Evolutionary conservation across 176 grass and related monocot species (phyloP), one percentile per base, ranked within the genome.

Genomic region (Oryza glumipatula): DNA sequence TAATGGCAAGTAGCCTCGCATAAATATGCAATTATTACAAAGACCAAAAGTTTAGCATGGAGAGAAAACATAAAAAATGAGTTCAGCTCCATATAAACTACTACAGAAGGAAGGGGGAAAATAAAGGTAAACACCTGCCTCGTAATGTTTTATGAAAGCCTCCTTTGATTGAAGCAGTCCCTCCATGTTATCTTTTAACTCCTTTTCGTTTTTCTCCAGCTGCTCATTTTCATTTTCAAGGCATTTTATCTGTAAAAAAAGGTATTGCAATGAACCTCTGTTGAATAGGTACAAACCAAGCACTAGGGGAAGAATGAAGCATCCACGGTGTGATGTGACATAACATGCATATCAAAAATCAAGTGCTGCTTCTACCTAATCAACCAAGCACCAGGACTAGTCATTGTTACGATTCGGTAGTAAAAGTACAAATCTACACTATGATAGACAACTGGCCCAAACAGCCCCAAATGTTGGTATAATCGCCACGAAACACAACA

Each of bases 211-310:
- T 71, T 69, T 84, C 26, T 84, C 82, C 49, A 94, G 88, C 56
- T 88, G 82, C 32, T 93, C 90, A 51, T 93, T 97, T 80, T 94
- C 92, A 26, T 83, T 91, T 82, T 93, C 90, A 47, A 97, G 90
- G 63, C 86, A 93, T 21, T 94, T 92, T 43, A 97, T 81, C 95
- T 94, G 86, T 10, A 73, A 48, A 23, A 71, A 66, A n/a, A 45
- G 5, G 5, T 66, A 26, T 49, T 54, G 39, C 56, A 83, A 63
- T 16, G 23, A 47, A 24, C 26, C 65, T 82, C 41, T 51, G 69
- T 12, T 10, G n/a, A 32, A 69, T 16, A 83, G 38, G 45, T 63
- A 28, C 1, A 79, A 70, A 73, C 41, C 36, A 21, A 17, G 16
- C 10, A 45, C 51, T 61, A 30, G 15, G 38, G 15, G 36, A 26